These are phyloP conservation scores for Alnus rubra DNA, from an alignment of 306 rosid genomes.

Conservation along the genomic window DNA sequence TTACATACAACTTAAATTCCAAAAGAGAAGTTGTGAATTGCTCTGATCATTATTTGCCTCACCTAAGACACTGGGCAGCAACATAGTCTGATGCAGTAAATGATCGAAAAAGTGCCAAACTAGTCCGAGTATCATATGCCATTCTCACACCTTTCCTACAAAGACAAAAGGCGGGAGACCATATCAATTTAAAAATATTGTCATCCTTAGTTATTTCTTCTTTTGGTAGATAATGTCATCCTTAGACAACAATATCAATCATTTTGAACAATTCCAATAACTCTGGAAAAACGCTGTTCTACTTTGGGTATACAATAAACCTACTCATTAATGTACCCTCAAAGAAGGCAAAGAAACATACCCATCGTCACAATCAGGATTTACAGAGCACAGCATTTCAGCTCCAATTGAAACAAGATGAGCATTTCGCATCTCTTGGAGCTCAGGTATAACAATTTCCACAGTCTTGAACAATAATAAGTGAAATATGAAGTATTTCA, in stretches of 20 bases:
- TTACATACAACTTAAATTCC: background rate
- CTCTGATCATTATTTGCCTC: constrained; percentile 24
- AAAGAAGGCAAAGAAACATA: constrained; percentile 35
- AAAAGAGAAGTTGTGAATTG: constrained; percentile 12
- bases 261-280: constrained; percentile 16
- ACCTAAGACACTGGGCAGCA: constrained; percentile 88
- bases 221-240: background rate
- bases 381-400: constrained; percentile 57
- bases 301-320: constrained; percentile 28
- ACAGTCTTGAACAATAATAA: constrained; percentile 41
- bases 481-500: constrained; percentile 27
- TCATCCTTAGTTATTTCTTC: background rate
- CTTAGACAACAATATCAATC: constrained; percentile 11
- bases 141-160: constrained; percentile 55
- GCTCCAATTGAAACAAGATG: constrained; percentile 90
- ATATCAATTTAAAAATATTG: background rate
- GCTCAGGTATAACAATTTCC: constrained; percentile 87
- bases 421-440: constrained; percentile 74
- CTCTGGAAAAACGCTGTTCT: constrained; percentile 4
- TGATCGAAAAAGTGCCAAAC: constrained; percentile 73
- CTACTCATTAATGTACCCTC: constrained; percentile 14
- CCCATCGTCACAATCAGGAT: constrained; percentile 80
- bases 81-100: constrained; percentile 83
- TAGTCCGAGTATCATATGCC: constrained; percentile 81
- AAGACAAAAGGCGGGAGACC: constrained; percentile 22